Evolutionary conservation across 441 rosid species (phyloP), one percentile per base, ranked within the genome.

Genomic region (Croton setiger): DNA sequence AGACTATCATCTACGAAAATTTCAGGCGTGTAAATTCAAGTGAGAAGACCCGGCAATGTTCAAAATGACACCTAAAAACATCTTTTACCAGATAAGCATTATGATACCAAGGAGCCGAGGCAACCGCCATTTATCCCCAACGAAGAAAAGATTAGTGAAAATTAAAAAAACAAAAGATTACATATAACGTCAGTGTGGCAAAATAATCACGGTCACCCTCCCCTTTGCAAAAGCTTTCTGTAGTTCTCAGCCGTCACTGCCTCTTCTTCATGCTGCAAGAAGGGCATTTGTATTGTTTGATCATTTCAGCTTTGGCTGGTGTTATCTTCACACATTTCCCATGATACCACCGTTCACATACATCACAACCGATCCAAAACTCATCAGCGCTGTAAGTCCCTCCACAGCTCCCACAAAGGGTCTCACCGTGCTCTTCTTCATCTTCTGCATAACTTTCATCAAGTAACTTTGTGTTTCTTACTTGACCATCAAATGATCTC

Each of bases 221-320:
- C 69, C 13, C 66, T 1, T 31, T 45, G 20, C 12, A 37, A 27
- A 44, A 39, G 65, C 58, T 63, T n/a, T 12, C 44, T 20, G 21
- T 18, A 11, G 11, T 23, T 27, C n/a, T 17, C 3, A n/a, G 61
- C 61, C 64, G 58, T 79, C 71, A 87, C 79, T 72, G 88, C 74
- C 86, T 88, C 78, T 84, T 89, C 71, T 91, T 93, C 15, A 81
- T 71, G 84, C 83, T 80, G 85, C 95, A 86, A 47, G 89, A 76
- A 15, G 97, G 93, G 78, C 97, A 90, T 78, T 87, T 92, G 82
- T 88, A 92, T 63, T 88, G 90, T 83, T 85, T 87, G 76, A 92
- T 90, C 74, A 68, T 82, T 66, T 90, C 91, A 3, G 97, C 97
- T 77, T 88, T 89, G 36, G 94, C 89, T 0, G 96, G 97, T 33